These are phyloP conservation scores for Paecilomyces formosus DNA, from an alignment of 2,329 filamentous ascomycete genomes.

Conservation along the genomic window DNA sequence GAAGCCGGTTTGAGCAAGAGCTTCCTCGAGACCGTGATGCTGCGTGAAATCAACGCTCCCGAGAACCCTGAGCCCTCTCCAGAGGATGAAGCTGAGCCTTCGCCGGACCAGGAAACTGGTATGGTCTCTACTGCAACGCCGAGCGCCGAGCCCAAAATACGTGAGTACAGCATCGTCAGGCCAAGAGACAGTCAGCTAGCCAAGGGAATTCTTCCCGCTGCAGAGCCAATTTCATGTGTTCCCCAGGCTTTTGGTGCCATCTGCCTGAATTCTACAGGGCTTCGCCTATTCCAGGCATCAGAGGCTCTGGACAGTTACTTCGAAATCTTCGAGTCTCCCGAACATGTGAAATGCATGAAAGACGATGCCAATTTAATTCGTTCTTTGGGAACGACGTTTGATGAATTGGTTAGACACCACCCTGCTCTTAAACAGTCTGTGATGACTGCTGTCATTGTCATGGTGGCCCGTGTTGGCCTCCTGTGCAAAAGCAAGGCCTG, in stretches of 20 bases:
- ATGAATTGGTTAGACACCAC: conserved; percentile 91
- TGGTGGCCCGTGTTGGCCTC: conserved; percentile 74
- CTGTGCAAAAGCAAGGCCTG: conserved; percentile 65
- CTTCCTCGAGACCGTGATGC: conserved; percentile 72
- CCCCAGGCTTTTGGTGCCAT: conserved; percentile 89
- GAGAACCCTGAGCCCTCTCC: conserved; percentile 24
- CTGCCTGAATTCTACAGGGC: conserved; percentile 78
- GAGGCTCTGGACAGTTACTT: conserved; percentile 79
- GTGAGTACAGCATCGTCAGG: conserved; percentile 24
- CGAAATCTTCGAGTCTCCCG: conserved; percentile 90
- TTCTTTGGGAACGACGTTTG: conserved; percentile 74
- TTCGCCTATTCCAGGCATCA: conserved; percentile 79
- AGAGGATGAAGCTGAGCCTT: conserved; percentile 27
- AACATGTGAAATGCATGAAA: conserved; percentile 79
- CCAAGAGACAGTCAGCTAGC: conserved; percentile 39
- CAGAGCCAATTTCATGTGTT: conserved; percentile 80
- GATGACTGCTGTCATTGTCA: conserved; percentile 75
- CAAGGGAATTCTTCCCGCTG: conserved; percentile 72
- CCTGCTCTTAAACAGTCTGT: conserved; percentile 74
- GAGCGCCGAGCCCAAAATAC: conserved; percentile 13
- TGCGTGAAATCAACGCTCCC: conserved; percentile 28
- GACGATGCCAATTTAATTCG: conserved; percentile 64
- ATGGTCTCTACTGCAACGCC: conserved; percentile 17
- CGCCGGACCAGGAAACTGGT: conserved; percentile 30
- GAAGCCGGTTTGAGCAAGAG: conserved; percentile 86